Percentiles rank a stretch among this genome's conserved stretches.
phyloP scores from a whole-genome alignment of 805 yeast species.

The Lipomyces mesembrius region DNA sequence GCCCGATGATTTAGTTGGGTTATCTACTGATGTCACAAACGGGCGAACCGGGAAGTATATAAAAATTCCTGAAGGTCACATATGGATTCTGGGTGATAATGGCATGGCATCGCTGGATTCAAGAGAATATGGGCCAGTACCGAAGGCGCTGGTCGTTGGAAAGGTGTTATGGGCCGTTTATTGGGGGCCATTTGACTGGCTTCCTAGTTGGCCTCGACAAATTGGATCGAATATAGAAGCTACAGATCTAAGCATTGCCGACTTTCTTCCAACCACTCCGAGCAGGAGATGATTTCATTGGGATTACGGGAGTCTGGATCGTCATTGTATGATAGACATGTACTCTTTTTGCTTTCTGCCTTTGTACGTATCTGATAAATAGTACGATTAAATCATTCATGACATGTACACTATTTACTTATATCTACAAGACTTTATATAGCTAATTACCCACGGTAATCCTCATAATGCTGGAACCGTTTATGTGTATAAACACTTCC shows the following conservation, averaged over 20 bases:
- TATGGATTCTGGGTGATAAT: slow-evolving; percentile 97
- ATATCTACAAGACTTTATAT: slow-evolving; percentile 2
- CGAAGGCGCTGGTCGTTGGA: slow-evolving; percentile 86
- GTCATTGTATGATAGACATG: not conserved
- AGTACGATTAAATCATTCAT: not conserved
- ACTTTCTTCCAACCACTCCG: not conserved
- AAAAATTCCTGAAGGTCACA: slow-evolving; percentile 88
- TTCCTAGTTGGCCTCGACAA: slow-evolving; percentile 26
- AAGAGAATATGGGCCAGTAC: slow-evolving; percentile 84
- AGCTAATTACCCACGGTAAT: not conserved
- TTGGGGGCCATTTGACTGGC: slow-evolving; percentile 23
- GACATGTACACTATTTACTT: slow-evolving; percentile 3
- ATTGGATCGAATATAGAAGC: slow-evolving; percentile 11
- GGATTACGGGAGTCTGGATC: not conserved
- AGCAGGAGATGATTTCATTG: not conserved
- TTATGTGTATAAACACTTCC: slow-evolving; percentile 64
- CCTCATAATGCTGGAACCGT: slow-evolving; percentile 26
- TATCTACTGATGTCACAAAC: slow-evolving; percentile 34
- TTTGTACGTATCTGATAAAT: not conserved
- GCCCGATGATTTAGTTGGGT: slow-evolving; percentile 64
- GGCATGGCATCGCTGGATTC: slow-evolving; percentile 85
- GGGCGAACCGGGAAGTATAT: slow-evolving; percentile 54
- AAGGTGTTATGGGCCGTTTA: slow-evolving; percentile 53
- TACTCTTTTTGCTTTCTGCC: not conserved
- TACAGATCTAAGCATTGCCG: not conserved